Conservation (phyloP, 306 rosid species). For the Fragaria nilgerrensis region DNA sequence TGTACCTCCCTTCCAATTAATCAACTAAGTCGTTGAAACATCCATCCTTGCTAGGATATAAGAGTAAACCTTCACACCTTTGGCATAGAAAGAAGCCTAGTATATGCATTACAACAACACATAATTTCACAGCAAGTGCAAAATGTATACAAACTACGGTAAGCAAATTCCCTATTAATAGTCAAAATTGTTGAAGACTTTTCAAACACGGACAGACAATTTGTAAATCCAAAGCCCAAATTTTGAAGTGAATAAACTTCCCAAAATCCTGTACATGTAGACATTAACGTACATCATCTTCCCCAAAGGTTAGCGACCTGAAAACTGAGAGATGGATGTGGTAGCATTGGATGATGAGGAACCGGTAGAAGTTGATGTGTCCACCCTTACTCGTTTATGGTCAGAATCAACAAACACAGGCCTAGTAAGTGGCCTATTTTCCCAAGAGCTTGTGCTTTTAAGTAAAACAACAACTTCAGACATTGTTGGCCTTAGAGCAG, state of each 20-base stretch:
- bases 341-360: constrained; percentile 61
- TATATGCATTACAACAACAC: too few species aligned
- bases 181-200: background rate
- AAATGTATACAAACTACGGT: background rate
- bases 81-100: too few species aligned
- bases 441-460: constrained; percentile 35
- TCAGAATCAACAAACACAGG: constrained; percentile 55
- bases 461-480: constrained; percentile 56
- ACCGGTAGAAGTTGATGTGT: constrained; percentile 43
- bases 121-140: too few species aligned
- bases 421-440: constrained; percentile 38
- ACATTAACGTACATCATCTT: background rate
- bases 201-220: background rate
- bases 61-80: too few species aligned
- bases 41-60: too few species aligned
- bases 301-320: constrained; percentile 37
- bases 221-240: background rate
- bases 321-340: constrained; percentile 35
- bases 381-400: constrained; percentile 25
- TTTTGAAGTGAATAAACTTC: background rate
- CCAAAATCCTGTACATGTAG: background rate
- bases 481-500: constrained; percentile 61
- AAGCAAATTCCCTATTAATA: background rate
- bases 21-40: too few species aligned
- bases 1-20: too few species aligned